phyloP scores from a whole-genome alignment of 305 asterid genomes.

The Caryopteris hybrid region DNA sequence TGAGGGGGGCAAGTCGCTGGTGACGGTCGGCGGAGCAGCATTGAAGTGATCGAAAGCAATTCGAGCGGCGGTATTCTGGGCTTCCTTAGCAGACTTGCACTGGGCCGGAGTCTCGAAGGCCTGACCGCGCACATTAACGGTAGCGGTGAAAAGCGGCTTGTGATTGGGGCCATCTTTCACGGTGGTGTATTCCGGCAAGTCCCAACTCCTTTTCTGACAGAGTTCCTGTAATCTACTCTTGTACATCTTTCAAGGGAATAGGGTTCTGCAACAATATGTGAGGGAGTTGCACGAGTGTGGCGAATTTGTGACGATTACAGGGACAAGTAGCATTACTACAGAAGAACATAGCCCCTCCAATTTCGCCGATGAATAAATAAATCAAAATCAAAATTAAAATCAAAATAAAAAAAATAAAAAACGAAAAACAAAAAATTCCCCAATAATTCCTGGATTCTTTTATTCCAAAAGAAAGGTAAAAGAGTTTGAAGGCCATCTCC shows the following conservation, averaged over 20 bases:
- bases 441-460: no score
- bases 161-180: conserved; percentile 50
- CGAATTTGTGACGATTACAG: no score
- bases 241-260: conserved; percentile 29
- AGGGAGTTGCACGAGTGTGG: no score
- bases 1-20: neutral
- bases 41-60: conserved; percentile 34
- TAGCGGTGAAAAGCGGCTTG: conserved; percentile 44
- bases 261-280: no score
- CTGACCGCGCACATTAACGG: conserved; percentile 33
- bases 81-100: conserved; percentile 44
- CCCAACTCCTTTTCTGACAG: conserved; percentile 46
- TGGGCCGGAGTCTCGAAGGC: conserved; percentile 34
- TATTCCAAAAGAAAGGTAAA: no score
- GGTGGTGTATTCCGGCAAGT: conserved; percentile 42
- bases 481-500: no score
- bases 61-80: conserved; percentile 57
- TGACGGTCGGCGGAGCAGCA: neutral
- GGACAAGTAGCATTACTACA: no score
- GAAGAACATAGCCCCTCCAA: no score
- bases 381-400: no score
- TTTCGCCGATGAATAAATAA: no score
- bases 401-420: no score
- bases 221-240: conserved; percentile 57
- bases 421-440: no score